These are phyloP conservation scores for Tausonia pullulans DNA, from an alignment of 1,284 basidiomycete genomes.

Conservation along the genomic window DNA sequence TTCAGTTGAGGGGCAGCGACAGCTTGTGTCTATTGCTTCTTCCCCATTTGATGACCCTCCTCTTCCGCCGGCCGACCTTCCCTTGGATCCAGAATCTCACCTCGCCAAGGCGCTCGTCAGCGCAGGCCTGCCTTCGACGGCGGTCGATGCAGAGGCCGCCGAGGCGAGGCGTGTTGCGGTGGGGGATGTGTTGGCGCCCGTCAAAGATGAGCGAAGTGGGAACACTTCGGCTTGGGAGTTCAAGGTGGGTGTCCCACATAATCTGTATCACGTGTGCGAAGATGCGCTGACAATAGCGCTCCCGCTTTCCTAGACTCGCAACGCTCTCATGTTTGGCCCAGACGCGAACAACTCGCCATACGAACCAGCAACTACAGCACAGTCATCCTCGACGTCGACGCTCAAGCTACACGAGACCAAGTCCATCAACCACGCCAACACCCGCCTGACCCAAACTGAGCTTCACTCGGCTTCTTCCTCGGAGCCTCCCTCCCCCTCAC, in stretches of 20 bases:
- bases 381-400: slow-evolving; percentile 32
- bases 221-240: slow-evolving; percentile 76
- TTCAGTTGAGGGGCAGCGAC: slow-evolving; percentile 5
- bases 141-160: slow-evolving; percentile 19
- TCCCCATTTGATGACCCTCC: not conserved
- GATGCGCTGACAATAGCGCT: slow-evolving; percentile 16
- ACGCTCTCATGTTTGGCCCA: slow-evolving; percentile 83
- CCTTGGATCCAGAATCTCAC: not conserved
- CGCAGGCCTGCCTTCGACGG: not conserved
- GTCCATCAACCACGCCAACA: slow-evolving; percentile 62
- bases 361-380: slow-evolving; percentile 26
- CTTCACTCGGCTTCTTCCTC: slow-evolving; percentile 6
- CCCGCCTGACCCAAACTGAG: slow-evolving; percentile 51
- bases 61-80: not conserved
- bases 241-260: slow-evolving; percentile 43
- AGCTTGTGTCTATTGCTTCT: not conserved
- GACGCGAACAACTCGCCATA: slow-evolving; percentile 79
- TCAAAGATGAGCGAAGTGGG: slow-evolving; percentile 54
- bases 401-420: slow-evolving; percentile 38
- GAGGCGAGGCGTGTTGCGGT: slow-evolving; percentile 25
- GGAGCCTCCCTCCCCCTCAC: slow-evolving; percentile 45
- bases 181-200: slow-evolving; percentile 31
- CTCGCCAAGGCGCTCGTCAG: not conserved
- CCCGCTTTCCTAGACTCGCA: slow-evolving; percentile 51
- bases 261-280: not conserved